Evolutionary conservation across 768 basidiomycete species (phyloP), one percentile per base, ranked within the genome.

Genomic region (Terana coerulea): DNA sequence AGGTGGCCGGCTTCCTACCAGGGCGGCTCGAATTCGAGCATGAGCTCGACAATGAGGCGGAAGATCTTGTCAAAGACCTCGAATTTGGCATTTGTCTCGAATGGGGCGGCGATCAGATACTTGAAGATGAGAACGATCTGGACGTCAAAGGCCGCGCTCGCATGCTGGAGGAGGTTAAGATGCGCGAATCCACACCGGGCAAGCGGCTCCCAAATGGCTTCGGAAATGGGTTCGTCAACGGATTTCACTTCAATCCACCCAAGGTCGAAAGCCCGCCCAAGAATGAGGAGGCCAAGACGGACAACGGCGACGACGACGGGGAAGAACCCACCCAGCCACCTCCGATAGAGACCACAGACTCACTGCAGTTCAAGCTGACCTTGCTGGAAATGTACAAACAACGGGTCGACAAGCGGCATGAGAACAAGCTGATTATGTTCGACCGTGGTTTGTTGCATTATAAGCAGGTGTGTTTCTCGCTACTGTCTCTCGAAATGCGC

Each of bases 1-100:
- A 99, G 70, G 79, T 98, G 34, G 83, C 87, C 14, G 88, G 87
- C 0, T 98, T 87, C 71, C 86, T 99, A 64, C 95, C 95, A 8
- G 95, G 95, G 14, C 85, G 95, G n/a, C 77, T 99, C 30, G 95
- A 99, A 68, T 99, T 99, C 64, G 95, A 99, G 64, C 94, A 95
- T 60, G 95, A 99, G 68, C 72, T 92, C 4, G 95, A 98, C 63
- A 97, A 99, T 65, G 95, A 99, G 46, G 95, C 95, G 0, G 95
- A 99, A 65, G 87, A 95, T 61, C 69, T 91, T 2, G 87, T 98
- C 57, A 98, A 98, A 68, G 93, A 98, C 64, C 75, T 99, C 56
- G 95, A 98, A 64, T 98, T 98, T 60, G 95, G 91, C 1, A 71
- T 94, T n/a, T 91, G 91, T 54, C 74, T 80, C 19, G 79, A 83